A percentile compares a stretch with the other conserved stretches of the same genome.
Conservation (phyloP, 2,329 filamentous ascomycete species). For the Celoporthe dispersa region DNA sequence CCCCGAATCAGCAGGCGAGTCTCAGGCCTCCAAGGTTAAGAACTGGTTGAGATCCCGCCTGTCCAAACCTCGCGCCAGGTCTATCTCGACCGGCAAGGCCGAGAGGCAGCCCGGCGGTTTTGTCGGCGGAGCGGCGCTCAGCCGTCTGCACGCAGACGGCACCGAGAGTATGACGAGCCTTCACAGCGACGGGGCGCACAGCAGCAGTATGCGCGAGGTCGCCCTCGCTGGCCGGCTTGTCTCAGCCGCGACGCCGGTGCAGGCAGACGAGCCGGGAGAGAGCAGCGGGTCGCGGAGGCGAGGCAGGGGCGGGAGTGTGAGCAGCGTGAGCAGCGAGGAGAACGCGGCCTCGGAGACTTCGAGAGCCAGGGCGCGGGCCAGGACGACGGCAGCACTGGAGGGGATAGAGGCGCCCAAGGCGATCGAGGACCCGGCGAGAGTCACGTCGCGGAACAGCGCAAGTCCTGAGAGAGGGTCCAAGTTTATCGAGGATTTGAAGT, state of each 20-base stretch:
- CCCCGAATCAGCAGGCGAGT: conserved; percentile 30
- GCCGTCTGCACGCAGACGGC: conserved; percentile 28
- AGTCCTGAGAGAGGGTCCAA: conserved; percentile 53
- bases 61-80: conserved; percentile 38
- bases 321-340: conserved; percentile 31
- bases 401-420: conserved; percentile 30
- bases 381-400: conserved; percentile 18
- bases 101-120: conserved; percentile 37
- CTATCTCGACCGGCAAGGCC: conserved; percentile 30
- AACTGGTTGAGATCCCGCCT: conserved; percentile 51
- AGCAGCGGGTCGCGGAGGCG: conserved; percentile 10
- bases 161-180: conserved; percentile 42
- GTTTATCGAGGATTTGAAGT: conserved; percentile 54
- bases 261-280: conserved; percentile 28
- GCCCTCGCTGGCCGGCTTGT: conserved; percentile 36
- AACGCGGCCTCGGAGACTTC: background rate
- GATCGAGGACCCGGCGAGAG: conserved; percentile 34
- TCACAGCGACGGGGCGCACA: conserved; percentile 25
- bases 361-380: conserved; percentile 4
- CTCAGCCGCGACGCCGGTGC: conserved; percentile 35
- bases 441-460: conserved; percentile 34
- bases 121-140: conserved; percentile 48
- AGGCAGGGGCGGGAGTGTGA: conserved; percentile 27
- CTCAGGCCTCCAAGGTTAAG: conserved; percentile 41
- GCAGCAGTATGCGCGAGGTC: conserved; percentile 40